Evolutionary conservation across 805 yeast genomes (phyloP), one percentile per base, ranked within the genome.

Genomic region (Hagleromyces aurorensis): DNA sequence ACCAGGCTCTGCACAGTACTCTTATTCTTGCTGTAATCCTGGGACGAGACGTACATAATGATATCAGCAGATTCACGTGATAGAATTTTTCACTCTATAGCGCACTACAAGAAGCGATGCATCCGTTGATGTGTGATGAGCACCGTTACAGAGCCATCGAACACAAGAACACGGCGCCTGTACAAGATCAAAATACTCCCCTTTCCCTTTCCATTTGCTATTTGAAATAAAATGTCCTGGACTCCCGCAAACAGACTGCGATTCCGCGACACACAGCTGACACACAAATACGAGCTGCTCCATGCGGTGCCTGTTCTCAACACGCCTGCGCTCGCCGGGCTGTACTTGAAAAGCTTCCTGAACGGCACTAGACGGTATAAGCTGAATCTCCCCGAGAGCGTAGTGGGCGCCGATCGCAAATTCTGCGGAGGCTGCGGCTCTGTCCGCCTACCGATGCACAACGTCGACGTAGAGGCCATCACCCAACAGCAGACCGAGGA

Each of bases 341-440:
- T 50, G 3, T 58, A 58, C 23, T 34, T 55, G 13, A 46, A 41
- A 21, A 52, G 46, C 25, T 52, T 61, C 23, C 40, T 41, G 25
- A 55, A 57, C 28, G 39, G 50, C 7, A 33, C 47, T 10, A 49
- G 48, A 27, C 33, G 48, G 9, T 55, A 56, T 27, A 46, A 49
- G 6, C 24, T 56, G 8, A 29, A 25, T 6, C 26, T 58, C 18
- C 54, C 62, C 3, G 29, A 41, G 3, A 24, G 27, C 4, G 26
- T 50, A 11, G 25, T 30, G 3, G 45, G 41, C 11, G 29, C 50
- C 21, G 40, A 43, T 11, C 26, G 36, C 6, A 46, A 50, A 29
- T 54, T 56, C 32, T 55, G 61, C 36, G 50, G 48, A 4, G 27
- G 31, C 12, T 54, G 61, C 39, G 55, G 57, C 7, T 23, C 33